Evolutionary conservation across 768 basidiomycete species (phyloP).

Genomic region (Tricholoma terreum): DNA sequence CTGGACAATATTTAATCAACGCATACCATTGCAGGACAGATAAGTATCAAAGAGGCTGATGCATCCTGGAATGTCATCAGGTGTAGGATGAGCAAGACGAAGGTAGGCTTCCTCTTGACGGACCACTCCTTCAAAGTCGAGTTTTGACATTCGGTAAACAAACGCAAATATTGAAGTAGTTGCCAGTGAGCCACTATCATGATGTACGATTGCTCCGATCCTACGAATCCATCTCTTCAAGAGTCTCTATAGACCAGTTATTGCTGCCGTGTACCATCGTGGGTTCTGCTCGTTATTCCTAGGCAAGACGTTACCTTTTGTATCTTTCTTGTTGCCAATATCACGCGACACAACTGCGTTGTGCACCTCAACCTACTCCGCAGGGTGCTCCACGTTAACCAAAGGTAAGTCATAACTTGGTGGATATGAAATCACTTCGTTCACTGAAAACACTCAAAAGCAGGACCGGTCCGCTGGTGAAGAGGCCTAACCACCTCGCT

Average conservation of each 20-base stretch:
- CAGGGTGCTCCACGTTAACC: conserved; percentile 19
- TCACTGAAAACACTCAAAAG: not conserved
- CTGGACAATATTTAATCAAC: conserved; percentile 9
- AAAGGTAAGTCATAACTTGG: conserved; percentile 20
- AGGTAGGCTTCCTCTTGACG: conserved; percentile 70
- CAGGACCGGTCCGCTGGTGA: conserved; percentile 35
- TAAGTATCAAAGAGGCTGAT: conserved; percentile 72
- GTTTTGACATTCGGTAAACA: conserved; percentile 28
- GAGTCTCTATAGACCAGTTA: conserved; percentile 38
- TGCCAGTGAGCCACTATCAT: too few species aligned
- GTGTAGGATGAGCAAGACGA: conserved; percentile 62
- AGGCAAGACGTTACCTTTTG: conserved; percentile 21
- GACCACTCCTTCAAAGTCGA: conserved; percentile 53
- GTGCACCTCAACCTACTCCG: conserved; percentile 36
- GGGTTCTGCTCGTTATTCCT: conserved; percentile 28
- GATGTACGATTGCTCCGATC: too few species aligned
- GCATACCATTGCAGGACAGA: conserved; percentile 63
- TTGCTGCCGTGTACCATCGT: conserved; percentile 46
- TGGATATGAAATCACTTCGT: not conserved
- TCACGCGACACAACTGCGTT: conserved; percentile 16
- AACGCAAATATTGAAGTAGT: too few species aligned
- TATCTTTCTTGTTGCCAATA: not conserved
- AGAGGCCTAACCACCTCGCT: conserved; percentile 36
- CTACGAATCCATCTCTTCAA: conserved; percentile 46
- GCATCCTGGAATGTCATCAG: conserved; percentile 81